Evolutionary conservation across 2,329 filamentous ascomycete species (phyloP), one percentile per base, ranked within the genome.

Genomic region (Ophiostoma perfectum): DNA sequence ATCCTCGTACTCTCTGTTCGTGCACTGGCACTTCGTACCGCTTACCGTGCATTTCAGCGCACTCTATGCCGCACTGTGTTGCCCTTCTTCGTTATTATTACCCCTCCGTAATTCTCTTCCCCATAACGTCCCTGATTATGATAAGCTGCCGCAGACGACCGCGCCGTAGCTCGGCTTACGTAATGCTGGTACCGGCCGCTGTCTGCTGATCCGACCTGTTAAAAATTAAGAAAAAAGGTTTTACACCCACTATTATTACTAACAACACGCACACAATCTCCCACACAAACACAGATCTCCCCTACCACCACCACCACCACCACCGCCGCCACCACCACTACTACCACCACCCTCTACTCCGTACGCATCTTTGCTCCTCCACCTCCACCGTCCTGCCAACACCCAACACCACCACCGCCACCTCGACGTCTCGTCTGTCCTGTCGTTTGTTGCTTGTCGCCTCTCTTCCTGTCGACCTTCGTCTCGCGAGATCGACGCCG

Each of bases 151-250:
- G n/a, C 49, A 27, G 27, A 27, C 8, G 9, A 55, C 49, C 18
- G 49, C 49, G 27, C 27, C 27, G 27, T 27, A 27, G 27, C 27
- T 27, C 27, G 1, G 2, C 27, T 27, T 27, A 27, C 27, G 27
- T 27, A 27, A 27, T 27, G 27, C 27, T 27, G 27, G 1, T 27
- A 1, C 27, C 27, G 27, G 27, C 52, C 44, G 38, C 65, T 67
- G 65, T 65, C 64, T 67, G 65, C 63, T 71, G 62, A 72, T 62
- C 65, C 65, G 71, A 68, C 70, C 71, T 70, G 62, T 45, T 49
- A 67, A 72, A 74, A 74, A 73, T 49, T 41, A 65, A 67, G 67
- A 70, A 68, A 71, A 74, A 74, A 74, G 72, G 70, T 71, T 72
- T 74, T 73, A 68, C 71, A 67, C 70, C 60, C 60, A 63, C 60